Conservation (phyloP, 164 flowering plant species). For the Akebia trifoliata region DNA sequence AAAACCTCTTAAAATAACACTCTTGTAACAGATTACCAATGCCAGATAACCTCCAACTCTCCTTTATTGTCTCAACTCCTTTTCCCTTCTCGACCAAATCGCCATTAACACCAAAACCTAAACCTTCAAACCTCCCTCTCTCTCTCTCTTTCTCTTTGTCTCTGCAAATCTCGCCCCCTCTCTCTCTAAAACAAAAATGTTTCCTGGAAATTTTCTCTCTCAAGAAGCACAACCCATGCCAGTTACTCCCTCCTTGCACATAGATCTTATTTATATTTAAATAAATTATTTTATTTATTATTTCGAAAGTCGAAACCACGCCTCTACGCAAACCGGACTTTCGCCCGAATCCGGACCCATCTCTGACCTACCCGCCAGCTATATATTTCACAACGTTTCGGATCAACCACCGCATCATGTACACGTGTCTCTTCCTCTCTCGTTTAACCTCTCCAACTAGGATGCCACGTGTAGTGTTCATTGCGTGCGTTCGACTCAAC, state of each 20-base stretch:
- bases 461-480: conserved; percentile 10
- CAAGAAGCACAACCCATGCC: neutral
- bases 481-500: conserved; percentile 22
- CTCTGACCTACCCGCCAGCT: conserved; percentile 18
- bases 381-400: neutral
- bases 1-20: too few relatives aligned
- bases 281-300: too few relatives aligned
- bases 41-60: conserved; percentile 9
- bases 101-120: conserved; percentile 6
- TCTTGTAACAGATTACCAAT: neutral
- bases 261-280: neutral
- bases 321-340: conserved; percentile 15
- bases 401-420: conserved; percentile 2
- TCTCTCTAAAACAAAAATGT: neutral
- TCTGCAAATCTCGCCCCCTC: neutral
- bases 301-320: conserved; percentile 15
- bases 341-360: conserved; percentile 6
- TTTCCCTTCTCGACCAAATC: conserved; percentile 18
- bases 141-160: neutral
- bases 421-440: conserved; percentile 9
- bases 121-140: neutral
- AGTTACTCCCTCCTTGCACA: neutral
- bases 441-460: neutral
- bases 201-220: neutral
- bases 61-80: conserved; percentile 13